Conservation (phyloP, 805 yeast species). For the Kuraishia ogatae region DNA sequence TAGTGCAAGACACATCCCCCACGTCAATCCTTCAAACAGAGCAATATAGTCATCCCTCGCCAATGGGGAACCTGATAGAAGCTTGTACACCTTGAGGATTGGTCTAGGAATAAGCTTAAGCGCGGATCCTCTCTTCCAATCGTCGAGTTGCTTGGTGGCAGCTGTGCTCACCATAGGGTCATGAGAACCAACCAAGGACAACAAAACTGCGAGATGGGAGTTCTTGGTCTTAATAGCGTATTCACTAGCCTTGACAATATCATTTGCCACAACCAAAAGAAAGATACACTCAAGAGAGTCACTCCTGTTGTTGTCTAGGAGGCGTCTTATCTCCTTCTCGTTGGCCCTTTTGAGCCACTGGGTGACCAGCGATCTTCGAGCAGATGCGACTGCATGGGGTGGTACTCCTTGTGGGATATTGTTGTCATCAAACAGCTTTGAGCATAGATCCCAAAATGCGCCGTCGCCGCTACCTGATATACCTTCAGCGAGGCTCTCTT, state of each 20-base stretch:
- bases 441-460: constrained; percentile 45
- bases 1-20: constrained; percentile 58
- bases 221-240: constrained; percentile 54
- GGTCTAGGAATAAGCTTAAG: constrained; percentile 39
- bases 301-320: constrained; percentile 14
- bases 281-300: constrained; percentile 46
- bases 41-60: constrained; percentile 19
- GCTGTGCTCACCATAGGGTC: constrained; percentile 44
- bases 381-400: neutral
- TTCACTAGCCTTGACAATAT: constrained; percentile 52
- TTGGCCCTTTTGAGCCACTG: constrained; percentile 49
- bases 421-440: constrained; percentile 49
- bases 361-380: constrained; percentile 38
- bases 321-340: constrained; percentile 21
- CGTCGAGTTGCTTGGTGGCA: constrained; percentile 54
- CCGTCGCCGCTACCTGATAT: constrained; percentile 17
- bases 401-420: neutral
- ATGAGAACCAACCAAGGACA: constrained; percentile 67
- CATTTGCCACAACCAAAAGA: constrained; percentile 40
- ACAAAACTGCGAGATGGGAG: constrained; percentile 58
- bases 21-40: constrained; percentile 40
- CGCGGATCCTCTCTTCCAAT: constrained; percentile 47
- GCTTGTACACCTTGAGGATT: constrained; percentile 50
- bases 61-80: constrained; percentile 47
- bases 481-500: constrained; percentile 7